Percentiles rank a stretch among this genome's conserved stretches.
Conservation (phyloP, 768 basidiomycete genomes). For the Mycena chlorophos region DNA sequence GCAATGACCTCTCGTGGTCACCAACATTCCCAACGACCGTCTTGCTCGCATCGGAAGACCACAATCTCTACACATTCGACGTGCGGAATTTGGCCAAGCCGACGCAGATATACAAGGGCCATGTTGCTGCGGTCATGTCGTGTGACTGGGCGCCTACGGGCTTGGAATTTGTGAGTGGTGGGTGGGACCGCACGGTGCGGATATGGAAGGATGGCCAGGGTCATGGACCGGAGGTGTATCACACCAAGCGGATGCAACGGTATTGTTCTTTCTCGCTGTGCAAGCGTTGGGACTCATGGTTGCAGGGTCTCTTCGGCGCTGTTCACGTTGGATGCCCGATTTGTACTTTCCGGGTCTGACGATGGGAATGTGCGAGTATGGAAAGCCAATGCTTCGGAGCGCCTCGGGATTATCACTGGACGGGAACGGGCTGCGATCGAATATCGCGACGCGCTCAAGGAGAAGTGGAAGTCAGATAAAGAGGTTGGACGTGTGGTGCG, state of each 20-base stretch:
- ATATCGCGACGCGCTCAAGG: slow-evolving; percentile 84
- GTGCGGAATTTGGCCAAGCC: slow-evolving; percentile 80
- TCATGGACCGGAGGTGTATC: slow-evolving; percentile 84
- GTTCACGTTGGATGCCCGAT: slow-evolving; percentile 89
- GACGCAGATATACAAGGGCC: slow-evolving; percentile 93
- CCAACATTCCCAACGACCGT: slow-evolving; percentile 91
- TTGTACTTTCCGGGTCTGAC: slow-evolving; percentile 88
- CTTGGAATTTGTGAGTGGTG: slow-evolving; percentile 91
- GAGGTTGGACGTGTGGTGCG: slow-evolving; percentile 81
- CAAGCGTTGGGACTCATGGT: background rate
- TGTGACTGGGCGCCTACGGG: slow-evolving; percentile 99
- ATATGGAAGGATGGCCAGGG: slow-evolving; percentile 91
- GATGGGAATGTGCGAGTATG: slow-evolving; percentile 94
- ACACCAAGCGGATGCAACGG: slow-evolving; percentile 99
- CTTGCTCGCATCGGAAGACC: slow-evolving; percentile 96
- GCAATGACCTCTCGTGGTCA: slow-evolving; percentile 91
- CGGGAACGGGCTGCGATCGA: slow-evolving; percentile 90
- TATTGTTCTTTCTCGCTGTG: slow-evolving; percentile 29
- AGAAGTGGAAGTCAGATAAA: slow-evolving; percentile 84
- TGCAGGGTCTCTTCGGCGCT: slow-evolving; percentile 82
- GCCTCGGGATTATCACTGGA: slow-evolving; percentile 86
- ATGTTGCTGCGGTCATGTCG: slow-evolving; percentile 94
- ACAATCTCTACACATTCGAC: slow-evolving; percentile 98
- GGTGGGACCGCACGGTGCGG: slow-evolving; percentile 92
- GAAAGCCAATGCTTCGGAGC: slow-evolving; percentile 92